Evolutionary conservation across 2,329 filamentous ascomycete species (phyloP), one percentile per base, ranked within the genome.

Genomic region (Emmonsia crescens): DNA sequence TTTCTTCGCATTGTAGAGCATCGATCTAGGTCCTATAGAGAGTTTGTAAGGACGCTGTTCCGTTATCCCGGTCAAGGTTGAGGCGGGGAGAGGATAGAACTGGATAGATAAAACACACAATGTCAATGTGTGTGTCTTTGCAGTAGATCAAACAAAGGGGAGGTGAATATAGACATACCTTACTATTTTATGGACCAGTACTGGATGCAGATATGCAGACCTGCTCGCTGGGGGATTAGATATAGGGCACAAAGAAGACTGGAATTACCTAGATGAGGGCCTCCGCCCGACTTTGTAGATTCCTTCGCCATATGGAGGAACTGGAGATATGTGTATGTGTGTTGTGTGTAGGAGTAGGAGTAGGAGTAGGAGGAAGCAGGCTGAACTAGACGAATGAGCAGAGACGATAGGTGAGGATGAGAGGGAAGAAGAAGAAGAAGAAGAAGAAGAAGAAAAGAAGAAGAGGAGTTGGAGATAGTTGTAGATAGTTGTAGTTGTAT

Each of bases 301-400:
- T 27, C 59, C 33, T 60, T 48, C 52, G 59, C 59, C 59, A 60
- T 60, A 33, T 8, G 48, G 31, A 38, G n/a, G 42, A 21, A 5
- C 16, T 33, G 44, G 31, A 14, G 8, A 6, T 29, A 9, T 27
- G 40, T 19, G 40, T 31, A 12, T 46, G 21, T 3, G 36, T n/a
- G 38, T 40, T 21, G 51, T 19, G 12, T 21, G 51, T 14, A 14
- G 12, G 21, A 16, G 12, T 5, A 29, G 6, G 2, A 29, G 24
- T 8, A 36, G 24, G 24, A 2, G 14, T 14, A n/a, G 49, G 6
- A 9, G 24, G 16, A 31, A 33, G 29, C 10, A 10, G 29, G 51
- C 29, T 54, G 51, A 6, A 54, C 29, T 33, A 5, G 4, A 16
- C 36, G 51, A 29, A 54, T n/a, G 51, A 54, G 16, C 19, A 36